These are phyloP conservation scores for Mucor racemosus DNA, from an alignment of 371 early-diverging fungal genomes.

Conservation along the genomic window DNA sequence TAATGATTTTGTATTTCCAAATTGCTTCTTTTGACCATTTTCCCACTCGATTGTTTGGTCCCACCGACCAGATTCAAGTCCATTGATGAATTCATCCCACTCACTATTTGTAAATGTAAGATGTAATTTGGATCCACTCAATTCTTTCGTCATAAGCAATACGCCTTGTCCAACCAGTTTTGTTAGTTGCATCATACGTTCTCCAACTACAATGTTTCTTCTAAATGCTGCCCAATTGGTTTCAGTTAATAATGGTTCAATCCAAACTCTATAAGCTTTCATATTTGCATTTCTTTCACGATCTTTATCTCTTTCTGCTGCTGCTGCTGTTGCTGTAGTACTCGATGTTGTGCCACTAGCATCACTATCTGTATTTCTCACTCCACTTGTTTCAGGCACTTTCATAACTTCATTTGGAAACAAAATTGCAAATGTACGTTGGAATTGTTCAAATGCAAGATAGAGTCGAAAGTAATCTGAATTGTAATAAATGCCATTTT, in stretches of 20 bases:
- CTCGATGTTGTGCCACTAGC: not conserved
- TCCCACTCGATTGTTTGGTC: constrained; percentile 41
- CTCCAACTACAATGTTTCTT: constrained; percentile 55
- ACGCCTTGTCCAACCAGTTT: constrained; percentile 51
- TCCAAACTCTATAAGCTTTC: constrained; percentile 52
- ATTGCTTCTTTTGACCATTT: constrained; percentile 14
- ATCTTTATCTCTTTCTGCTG: constrained; percentile 38
- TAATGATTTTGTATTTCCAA: constrained; percentile 13
- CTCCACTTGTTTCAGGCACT: constrained; percentile 9
- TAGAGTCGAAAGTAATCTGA: constrained; percentile 55
- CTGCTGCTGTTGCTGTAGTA: constrained; percentile 3
- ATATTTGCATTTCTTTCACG: constrained; percentile 51
- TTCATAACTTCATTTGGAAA: constrained; percentile 39
- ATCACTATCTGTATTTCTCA: not conserved
- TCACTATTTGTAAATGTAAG: constrained; percentile 57
- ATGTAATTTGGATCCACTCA: constrained; percentile 54
- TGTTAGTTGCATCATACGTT: constrained; percentile 53
- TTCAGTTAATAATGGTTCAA: constrained; percentile 48
- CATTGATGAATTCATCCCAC: constrained; percentile 55
- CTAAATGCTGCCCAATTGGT: constrained; percentile 58
- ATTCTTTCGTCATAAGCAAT: constrained; percentile 53
- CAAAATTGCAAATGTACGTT: constrained; percentile 40
- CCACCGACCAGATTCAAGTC: constrained; percentile 41
- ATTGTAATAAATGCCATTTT: constrained; percentile 59
- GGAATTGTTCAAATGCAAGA: constrained; percentile 56